Percentiles rank a stretch among this genome's conserved stretches.
Evolutionary conservation across 2,329 filamentous ascomycete species (phyloP).

Genomic region (Apiospora kogelbergensis): DNA sequence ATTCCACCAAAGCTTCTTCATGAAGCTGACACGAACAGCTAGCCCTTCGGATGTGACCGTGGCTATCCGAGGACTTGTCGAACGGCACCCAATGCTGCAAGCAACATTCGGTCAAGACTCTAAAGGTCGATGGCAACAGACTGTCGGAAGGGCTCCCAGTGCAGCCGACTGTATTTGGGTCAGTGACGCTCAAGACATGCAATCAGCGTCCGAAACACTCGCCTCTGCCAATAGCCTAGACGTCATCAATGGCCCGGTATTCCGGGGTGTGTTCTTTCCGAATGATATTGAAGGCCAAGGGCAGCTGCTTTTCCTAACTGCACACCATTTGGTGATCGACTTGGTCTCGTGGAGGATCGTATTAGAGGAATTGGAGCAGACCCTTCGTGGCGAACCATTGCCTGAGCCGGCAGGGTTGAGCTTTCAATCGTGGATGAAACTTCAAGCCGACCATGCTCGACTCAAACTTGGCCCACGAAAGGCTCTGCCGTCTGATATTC

Average conservation of each 20-base stretch:
- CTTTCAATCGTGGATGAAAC: constrained; percentile 25
- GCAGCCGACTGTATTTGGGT: constrained; percentile 40
- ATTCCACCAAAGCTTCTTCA: constrained; percentile 51
- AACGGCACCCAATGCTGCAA: constrained; percentile 50
- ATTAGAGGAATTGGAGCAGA: constrained; percentile 48
- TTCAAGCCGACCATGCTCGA: constrained; percentile 34
- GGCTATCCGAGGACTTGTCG: constrained; percentile 48
- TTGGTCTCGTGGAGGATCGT: constrained; percentile 51
- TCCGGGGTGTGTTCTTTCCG: constrained; percentile 47
- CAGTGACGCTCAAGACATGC: constrained; percentile 40
- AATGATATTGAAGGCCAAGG: constrained; percentile 34
- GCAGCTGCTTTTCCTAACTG: constrained; percentile 48
- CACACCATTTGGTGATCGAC: constrained; percentile 54
- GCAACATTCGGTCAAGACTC: constrained; percentile 30
- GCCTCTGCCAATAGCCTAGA: constrained; percentile 39
- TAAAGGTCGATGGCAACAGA: constrained; percentile 44
- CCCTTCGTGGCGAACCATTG: constrained; percentile 22
- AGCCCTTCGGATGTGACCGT: constrained; percentile 45
- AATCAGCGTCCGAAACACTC: constrained; percentile 39
- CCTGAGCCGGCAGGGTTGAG: constrained; percentile 6
- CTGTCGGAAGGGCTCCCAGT: constrained; percentile 41
- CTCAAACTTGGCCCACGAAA: constrained; percentile 24
- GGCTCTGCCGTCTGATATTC: constrained; percentile 14
- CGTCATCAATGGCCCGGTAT: constrained; percentile 49
- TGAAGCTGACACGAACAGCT: constrained; percentile 42